Evolutionary conservation across 768 basidiomycete species (phyloP), one percentile per base, ranked within the genome.

Genomic region (Amanita subjunquillea): DNA sequence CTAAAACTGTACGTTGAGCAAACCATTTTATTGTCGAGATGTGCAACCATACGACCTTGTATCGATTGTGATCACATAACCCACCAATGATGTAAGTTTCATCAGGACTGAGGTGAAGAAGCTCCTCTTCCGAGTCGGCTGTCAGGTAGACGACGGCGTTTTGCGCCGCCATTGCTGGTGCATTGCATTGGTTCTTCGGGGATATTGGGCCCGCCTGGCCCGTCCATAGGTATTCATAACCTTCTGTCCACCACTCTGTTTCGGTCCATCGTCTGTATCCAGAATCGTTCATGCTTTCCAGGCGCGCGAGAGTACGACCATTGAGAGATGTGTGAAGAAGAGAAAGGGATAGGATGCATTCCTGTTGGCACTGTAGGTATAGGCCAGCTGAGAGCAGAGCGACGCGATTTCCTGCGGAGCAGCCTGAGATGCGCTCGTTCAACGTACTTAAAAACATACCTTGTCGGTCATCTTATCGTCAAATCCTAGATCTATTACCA

Each of bases 21-120:
- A 58, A 45, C 29, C 39, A 17, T 17, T 17, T 17, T 37, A 17
- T 45, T 15, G 37, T 36, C 25, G 47, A 44, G 12, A 55, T 55
- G 27, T 41, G 44, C 42, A 39, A 27, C 15, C 12, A 25, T 17
- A 60, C 51, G 55, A 76, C 95, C 80, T 95, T 97, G 74, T 94
- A 90, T 40, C 95, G 87, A 69, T 99, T 99, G 63, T 87, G 89
- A 66, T 99, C 96, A 54, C 85, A 86, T 59, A 99, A 86, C 4
- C 94, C 95, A 43, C 95, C 95, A 49, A 99, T 93, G 59, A 99
- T 82, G 64, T 98, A 98, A 6, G 84, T 87, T 63, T 94, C 87
- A 40, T 84, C 82, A 51, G 90, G 82, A 51, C 75, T 81, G 51
- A 99, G 77, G 60, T 88, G 85, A n/a, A 74, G 69, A 40, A 99